Percentiles rank a stretch among this genome's conserved stretches.
Evolutionary conservation across 2,329 filamentous ascomycete species (phyloP).

Genomic region (Diplodia corticola): DNA sequence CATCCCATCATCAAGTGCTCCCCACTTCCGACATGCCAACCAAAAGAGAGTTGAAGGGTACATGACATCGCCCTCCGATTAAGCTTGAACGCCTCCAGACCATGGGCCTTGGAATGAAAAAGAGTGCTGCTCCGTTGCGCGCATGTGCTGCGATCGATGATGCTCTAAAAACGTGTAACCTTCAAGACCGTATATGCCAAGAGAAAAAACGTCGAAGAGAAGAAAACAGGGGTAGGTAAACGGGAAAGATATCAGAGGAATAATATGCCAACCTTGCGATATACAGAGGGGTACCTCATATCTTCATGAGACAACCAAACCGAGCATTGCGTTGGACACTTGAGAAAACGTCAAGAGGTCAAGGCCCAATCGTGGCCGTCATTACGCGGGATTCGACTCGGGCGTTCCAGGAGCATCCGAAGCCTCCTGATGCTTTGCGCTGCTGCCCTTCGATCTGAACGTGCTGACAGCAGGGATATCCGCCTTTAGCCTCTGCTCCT

Average conservation of each 20-base stretch:
- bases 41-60: constrained; percentile 4
- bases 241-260: background rate
- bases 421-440: constrained; percentile 17
- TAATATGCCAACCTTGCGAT: background rate
- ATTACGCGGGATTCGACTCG: background rate
- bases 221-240: background rate
- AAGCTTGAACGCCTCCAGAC: background rate
- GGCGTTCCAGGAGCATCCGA: background rate
- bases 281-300: background rate
- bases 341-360: background rate
- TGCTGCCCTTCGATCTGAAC: constrained; percentile 81
- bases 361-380: background rate
- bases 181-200: constrained; percentile 4
- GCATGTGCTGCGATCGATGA: background rate
- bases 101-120: background rate
- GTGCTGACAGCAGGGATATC: constrained; percentile 96
- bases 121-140: background rate
- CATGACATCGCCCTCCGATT: background rate
- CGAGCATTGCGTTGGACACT: background rate
- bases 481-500: constrained; percentile 83
- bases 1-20: background rate
- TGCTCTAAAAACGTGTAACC: background rate
- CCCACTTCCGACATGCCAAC: background rate
- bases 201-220: background rate
- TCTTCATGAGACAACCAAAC: background rate